Percentiles rank a stretch among this genome's conserved stretches.
phyloP scores from a whole-genome alignment of 1,284 basidiomycete species.

The Leccinum variabile region DNA sequence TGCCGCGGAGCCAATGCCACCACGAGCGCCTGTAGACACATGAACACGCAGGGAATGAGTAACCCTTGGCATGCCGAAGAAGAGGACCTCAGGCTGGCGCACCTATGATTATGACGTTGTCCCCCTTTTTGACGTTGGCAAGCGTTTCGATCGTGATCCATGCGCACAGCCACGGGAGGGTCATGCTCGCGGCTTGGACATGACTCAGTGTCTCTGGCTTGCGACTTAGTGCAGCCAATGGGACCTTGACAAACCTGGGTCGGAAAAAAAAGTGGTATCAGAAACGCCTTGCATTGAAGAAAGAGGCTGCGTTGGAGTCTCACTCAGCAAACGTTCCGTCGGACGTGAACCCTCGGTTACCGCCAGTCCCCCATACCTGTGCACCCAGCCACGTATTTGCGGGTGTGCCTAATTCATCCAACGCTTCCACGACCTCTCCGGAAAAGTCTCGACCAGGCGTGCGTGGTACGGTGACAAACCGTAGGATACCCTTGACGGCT shows the following conservation, averaged over 20 bases:
- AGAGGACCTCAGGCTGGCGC: neutral
- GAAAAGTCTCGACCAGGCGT: constrained; percentile 36
- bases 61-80: neutral
- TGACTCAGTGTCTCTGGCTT: constrained; percentile 32
- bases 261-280: neutral
- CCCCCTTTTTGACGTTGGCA: constrained; percentile 34
- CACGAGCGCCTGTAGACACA: constrained; percentile 31
- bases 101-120: constrained; percentile 38
- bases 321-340: constrained; percentile 38
- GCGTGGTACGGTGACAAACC: constrained; percentile 36
- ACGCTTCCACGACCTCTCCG: constrained; percentile 34
- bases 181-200: constrained; percentile 35
- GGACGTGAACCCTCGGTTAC: constrained; percentile 34
- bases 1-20: constrained; percentile 37
- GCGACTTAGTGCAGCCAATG: constrained; percentile 30
- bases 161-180: constrained; percentile 38
- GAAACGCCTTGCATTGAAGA: neutral
- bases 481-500: constrained; percentile 28
- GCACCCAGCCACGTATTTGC: constrained; percentile 28
- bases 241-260: constrained; percentile 33
- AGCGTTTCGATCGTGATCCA: constrained; percentile 39
- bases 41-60: neutral
- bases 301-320: constrained; percentile 7
- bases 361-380: constrained; percentile 37
- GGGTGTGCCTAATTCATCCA: constrained; percentile 25